Conservation (phyloP, 2,329 filamentous ascomycete genomes). For the Scedosporium aurantiacum region DNA sequence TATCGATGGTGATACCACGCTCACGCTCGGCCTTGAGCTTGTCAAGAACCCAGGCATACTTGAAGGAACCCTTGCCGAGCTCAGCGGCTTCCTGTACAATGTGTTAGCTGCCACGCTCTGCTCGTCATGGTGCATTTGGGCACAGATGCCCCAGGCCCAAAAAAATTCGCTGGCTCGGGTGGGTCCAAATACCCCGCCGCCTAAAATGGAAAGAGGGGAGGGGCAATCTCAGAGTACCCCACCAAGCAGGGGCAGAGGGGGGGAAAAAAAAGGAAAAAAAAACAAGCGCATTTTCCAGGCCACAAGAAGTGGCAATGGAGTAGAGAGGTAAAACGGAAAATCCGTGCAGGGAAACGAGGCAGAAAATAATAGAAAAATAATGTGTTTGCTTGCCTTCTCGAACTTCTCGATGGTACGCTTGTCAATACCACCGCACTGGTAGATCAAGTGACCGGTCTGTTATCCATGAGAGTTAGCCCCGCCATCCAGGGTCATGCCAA, state of each 20-base stretch:
- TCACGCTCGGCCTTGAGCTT: slow-evolving; percentile 99
- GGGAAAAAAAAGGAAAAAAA: slow-evolving; percentile 9
- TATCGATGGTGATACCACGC: slow-evolving; percentile 99
- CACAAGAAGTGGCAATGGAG: slow-evolving; percentile 10
- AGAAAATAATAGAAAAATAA: slow-evolving; percentile 9
- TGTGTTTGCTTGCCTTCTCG: slow-evolving; percentile 63
- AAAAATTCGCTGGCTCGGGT: neutral
- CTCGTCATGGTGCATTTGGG: neutral
- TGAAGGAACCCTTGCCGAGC: slow-evolving; percentile 99
- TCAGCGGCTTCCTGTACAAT: slow-evolving; percentile 83
- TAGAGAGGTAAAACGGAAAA: slow-evolving; percentile 3
- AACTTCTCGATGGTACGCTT: slow-evolving; percentile 99
- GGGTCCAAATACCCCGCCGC: neutral
- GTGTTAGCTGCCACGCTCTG: slow-evolving; percentile 4
- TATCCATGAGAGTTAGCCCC: slow-evolving; percentile 15
- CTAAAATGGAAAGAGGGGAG: neutral
- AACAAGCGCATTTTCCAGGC: slow-evolving; percentile 9
- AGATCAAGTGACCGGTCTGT: slow-evolving; percentile 84
- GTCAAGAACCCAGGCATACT: slow-evolving; percentile 99
- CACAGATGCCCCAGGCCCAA: neutral
- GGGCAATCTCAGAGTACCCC: neutral
- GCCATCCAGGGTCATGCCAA: slow-evolving; percentile 10
- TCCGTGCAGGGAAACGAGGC: slow-evolving; percentile 9
- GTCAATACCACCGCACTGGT: slow-evolving; percentile 99
- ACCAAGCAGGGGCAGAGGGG: slow-evolving; percentile 7